Conservation (phyloP, 176 grass and related monocot species). For the Oryza coarctata region DNA sequence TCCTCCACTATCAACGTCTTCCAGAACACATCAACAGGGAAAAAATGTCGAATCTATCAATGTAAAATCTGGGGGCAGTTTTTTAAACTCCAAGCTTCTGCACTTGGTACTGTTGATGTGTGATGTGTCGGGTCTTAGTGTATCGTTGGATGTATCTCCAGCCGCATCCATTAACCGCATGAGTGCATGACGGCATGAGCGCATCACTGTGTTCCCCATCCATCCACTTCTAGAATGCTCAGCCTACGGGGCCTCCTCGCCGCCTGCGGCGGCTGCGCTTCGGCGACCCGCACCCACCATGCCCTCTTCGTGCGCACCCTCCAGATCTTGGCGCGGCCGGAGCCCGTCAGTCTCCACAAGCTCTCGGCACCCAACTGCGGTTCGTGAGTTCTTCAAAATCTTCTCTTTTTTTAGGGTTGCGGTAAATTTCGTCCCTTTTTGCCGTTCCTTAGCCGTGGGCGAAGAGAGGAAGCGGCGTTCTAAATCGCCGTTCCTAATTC, state of each 20-base stretch:
- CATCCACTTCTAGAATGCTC: slow-evolving; percentile 18
- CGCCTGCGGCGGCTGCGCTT: slow-evolving; percentile 19
- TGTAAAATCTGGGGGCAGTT: not conserved
- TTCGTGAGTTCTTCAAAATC: slow-evolving; percentile 8
- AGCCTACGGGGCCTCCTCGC: slow-evolving; percentile 13
- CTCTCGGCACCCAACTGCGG: slow-evolving; percentile 54
- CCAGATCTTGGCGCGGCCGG: slow-evolving; percentile 44
- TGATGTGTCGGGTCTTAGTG: not conserved
- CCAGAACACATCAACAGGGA: not conserved
- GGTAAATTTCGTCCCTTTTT: not conserved
- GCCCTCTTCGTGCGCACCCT: not conserved
- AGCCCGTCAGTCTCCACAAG: slow-evolving; percentile 49
- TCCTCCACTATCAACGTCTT: slow-evolving; percentile 9
- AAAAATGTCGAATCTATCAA: not conserved
- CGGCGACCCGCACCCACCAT: slow-evolving; percentile 1
- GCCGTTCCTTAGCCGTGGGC: not conserved
- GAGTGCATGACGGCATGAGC: too few relatives aligned
- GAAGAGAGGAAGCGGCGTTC: too few relatives aligned
- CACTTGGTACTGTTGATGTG: not conserved
- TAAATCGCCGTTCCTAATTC: not conserved
- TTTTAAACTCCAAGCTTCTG: not conserved
- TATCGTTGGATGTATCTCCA: not conserved
- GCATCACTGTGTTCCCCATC: not conserved
- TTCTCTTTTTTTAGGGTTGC: not conserved
- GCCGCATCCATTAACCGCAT: not conserved